Conservation (phyloP, 352 stramenopile genomes). For the Globisporangium parvum region DNA sequence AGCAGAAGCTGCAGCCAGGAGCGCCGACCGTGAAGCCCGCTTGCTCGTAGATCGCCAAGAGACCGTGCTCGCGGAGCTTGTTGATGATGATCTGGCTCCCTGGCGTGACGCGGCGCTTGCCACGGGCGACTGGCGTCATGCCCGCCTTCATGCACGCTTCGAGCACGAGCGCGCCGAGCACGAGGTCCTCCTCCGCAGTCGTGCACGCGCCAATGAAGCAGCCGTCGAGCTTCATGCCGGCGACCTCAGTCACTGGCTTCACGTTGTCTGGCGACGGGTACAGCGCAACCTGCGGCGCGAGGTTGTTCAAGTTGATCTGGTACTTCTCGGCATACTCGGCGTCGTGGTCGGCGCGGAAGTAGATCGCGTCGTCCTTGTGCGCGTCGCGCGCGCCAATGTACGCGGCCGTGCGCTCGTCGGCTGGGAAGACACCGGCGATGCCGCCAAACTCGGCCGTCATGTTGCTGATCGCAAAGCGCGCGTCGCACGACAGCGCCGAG, state of each 20-base stretch:
- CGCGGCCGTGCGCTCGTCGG: conserved; percentile 64
- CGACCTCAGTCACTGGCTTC: conserved; percentile 55
- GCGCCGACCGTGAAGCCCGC: conserved; percentile 74
- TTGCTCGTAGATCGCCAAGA: conserved; percentile 75
- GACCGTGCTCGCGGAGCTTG: conserved; percentile 67
- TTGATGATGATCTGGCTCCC: conserved; percentile 77
- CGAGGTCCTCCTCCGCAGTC: conserved; percentile 74
- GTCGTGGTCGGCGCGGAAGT: conserved; percentile 74
- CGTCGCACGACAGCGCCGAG: conserved; percentile 64
- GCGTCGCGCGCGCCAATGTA: conserved; percentile 71
- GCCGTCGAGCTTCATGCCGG: conserved; percentile 73
- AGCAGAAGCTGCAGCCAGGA: conserved; percentile 74
- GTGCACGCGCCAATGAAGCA: conserved; percentile 85
- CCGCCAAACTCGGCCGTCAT: conserved; percentile 85
- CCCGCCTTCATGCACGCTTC: conserved; percentile 69
- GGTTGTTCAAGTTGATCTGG: conserved; percentile 62
- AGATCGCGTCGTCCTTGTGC: conserved; percentile 76
- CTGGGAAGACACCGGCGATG: conserved; percentile 80
- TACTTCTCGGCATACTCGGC: conserved; percentile 70
- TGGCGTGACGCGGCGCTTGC: conserved; percentile 73
- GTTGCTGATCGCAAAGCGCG: conserved; percentile 81
- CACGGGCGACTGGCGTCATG: conserved; percentile 43
- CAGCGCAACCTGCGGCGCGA: conserved; percentile 70
- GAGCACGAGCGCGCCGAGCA: conserved; percentile 72
- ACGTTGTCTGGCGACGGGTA: conserved; percentile 82